Percentiles rank a stretch among this genome's conserved stretches.
Conservation (phyloP, 768 basidiomycete genomes). For the Amanita polypyramis region DNA sequence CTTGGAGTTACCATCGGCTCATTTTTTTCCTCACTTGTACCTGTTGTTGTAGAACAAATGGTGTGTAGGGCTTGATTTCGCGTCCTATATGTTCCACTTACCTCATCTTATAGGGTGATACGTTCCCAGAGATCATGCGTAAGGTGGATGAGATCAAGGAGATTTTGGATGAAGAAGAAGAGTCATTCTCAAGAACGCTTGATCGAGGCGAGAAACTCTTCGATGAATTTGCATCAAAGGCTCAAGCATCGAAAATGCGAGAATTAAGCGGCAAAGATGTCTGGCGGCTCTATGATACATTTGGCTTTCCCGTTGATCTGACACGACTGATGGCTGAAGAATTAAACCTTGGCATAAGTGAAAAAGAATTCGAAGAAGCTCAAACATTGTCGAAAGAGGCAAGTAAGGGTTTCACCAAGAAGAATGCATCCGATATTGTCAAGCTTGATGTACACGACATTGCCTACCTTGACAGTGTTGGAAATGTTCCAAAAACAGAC, state of each 20-base stretch:
- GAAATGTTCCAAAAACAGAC: conserved; percentile 78
- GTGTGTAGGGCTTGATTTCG: conserved; percentile 29
- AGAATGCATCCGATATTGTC: conserved; percentile 54
- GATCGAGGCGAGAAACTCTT: conserved; percentile 96
- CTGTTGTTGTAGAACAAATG: conserved; percentile 83
- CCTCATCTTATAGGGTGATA: conserved; percentile 44
- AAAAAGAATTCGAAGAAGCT: conserved; percentile 82
- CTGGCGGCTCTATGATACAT: conserved; percentile 97
- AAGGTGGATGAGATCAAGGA: conserved; percentile 80
- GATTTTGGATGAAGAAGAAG: conserved; percentile 95
- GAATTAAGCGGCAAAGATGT: conserved; percentile 86
- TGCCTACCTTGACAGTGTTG: conserved; percentile 72
- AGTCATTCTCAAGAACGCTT: conserved; percentile 93
- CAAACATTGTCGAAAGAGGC: conserved; percentile 85
- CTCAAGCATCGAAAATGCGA: conserved; percentile 48
- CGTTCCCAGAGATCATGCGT: conserved; percentile 90
- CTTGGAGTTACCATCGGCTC: conserved; percentile 85
- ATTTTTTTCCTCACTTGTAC: conserved; percentile 90
- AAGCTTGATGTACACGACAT: conserved; percentile 96
- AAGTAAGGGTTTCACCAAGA: conserved; percentile 76
- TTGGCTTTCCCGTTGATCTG: conserved; percentile 94
- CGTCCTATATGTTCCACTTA: neutral
- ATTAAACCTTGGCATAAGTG: conserved; percentile 72
- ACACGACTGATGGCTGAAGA: conserved; percentile 98
- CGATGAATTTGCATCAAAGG: conserved; percentile 69